Base-by-base conservation (phyloP, 257 asterid genomes). In the Scutellaria barbata region DNA sequence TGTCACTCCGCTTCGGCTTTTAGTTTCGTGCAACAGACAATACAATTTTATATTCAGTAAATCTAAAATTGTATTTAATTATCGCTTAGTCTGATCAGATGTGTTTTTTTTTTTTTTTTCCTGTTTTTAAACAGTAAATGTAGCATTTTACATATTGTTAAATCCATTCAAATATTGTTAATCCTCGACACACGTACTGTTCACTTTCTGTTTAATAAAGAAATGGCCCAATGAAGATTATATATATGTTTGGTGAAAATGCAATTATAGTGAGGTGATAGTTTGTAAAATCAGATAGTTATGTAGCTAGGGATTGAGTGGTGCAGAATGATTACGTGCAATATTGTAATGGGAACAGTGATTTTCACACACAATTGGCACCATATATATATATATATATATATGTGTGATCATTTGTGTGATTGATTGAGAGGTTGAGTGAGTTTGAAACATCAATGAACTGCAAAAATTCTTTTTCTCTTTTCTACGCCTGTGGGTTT, bases 281-380 rank as follows among this genome's bases (percentile, higher is more conserved):
- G 35, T 30, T 22, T 22, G 25, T 22, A 22, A 22, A 22, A 22
- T 22, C 0, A 22, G 25, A 22, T 22, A 30, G 35, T 30, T 30
- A 30, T 30, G 35, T 54, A 33, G 25, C 41, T 41, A 63, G 76
- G 71, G 81, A 68, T 74, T 74, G 80, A 82, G 81, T 77, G 77
- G 63, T 25, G 74, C 78, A 77, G 81, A 74, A 58, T 68, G 85
- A 77, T 83, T 80, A 83, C 85, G 77, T 74, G 85, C 85, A 56
- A 77, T 40, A 18, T 65, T 76, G 74, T 66, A 12, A 71, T 73
- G 73, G 47, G 9, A 74, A 74, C 73, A 77, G 73, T 77, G 37
- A 62, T 56, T 64, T 11, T 20, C 68, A 45, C 72, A 41, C 14
- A 30, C 51, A n/a, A 7, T 33, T 33, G n/a, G 10, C n/a, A 59